Percentiles rank a stretch among this genome's conserved stretches.
Evolutionary conservation across 257 asterid genomes (phyloP).

Genomic region (Solanum neorickii): DNA sequence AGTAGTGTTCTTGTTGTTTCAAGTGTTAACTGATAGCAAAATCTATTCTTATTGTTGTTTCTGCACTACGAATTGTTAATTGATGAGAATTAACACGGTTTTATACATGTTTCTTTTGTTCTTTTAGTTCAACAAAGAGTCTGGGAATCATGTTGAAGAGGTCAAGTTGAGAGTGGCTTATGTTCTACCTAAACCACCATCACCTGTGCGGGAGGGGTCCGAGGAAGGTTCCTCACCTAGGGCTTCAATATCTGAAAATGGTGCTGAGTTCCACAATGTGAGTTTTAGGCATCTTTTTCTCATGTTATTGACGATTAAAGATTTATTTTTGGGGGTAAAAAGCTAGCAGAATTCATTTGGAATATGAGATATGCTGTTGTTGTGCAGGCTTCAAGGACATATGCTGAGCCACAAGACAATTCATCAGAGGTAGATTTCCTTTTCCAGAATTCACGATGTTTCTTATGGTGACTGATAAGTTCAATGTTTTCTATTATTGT

Average conservation of each 20-base stretch:
- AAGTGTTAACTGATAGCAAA: background rate
- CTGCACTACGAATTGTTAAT: background rate
- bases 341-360: background rate
- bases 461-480: background rate
- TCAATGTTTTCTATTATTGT: background rate
- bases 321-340: background rate
- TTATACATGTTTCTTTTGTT: background rate
- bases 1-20: background rate
- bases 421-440: conserved; percentile 51
- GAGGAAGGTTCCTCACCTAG: conserved; percentile 95
- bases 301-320: background rate
- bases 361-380: background rate
- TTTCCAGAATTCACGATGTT: background rate
- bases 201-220: conserved; percentile 89
- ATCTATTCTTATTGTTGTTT: background rate
- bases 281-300: conserved; percentile 14
- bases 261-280: conserved; percentile 54
- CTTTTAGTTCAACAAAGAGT: conserved; percentile 69
- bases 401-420: conserved; percentile 46
- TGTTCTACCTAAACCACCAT: conserved; percentile 75
- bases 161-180: conserved; percentile 80
- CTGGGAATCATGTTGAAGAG: conserved; percentile 83
- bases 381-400: conserved; percentile 40
- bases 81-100: background rate
- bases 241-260: conserved; percentile 85